Evolutionary conservation across 257 asterid genomes (phyloP), one percentile per base, ranked within the genome.

Genomic region (Nicotiana noctiflora): DNA sequence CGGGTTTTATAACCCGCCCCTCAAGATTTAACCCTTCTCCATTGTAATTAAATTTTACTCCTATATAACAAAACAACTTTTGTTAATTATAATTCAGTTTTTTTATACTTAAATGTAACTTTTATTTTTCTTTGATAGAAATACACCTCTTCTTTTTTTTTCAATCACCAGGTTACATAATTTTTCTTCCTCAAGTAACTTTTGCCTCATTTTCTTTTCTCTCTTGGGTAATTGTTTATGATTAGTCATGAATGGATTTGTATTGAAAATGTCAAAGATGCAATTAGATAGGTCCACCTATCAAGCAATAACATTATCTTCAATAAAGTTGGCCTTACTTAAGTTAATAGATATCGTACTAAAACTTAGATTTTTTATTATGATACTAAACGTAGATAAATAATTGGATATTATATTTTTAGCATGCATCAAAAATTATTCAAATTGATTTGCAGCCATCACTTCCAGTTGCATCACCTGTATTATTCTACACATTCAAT

Each of bases 291-390:
- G 40, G 44, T 32, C 79, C 51, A 74, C 25, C 70, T 18, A 75
- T 19, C 65, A 44, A 72, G 59, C 62, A 46, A 81, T 74, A 75
- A 34, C 62, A 46, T 59, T 68, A 46, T 12, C 27, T 49, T 82
- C 51, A 53, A 23, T 19, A 56, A 75, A 75, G 32, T 25, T 62
- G 68, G 21, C 14, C 60, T n/a, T 23, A 44, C 60, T 72, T 21
- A 72, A 70, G 77, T 11, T 19, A 70, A 70, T 70, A 78, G 40
- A 51, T 61, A 55, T 64, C 80, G 44, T 23, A 55, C 32, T 82
- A 40, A 61, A 77, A 21, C 31, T 19, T 70, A 79, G 19, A 72
- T 60, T 40, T 7, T 40, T 37, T 40, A 1, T 37, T 37, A 0
- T 8, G 46, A 40, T 40, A 40, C 46, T 82, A 61, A 77, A 21